Percentiles rank a stretch among this genome's conserved stretches.
phyloP scores from a whole-genome alignment of 2,329 filamentous ascomycete species.

The Chaetomium sp. region DNA sequence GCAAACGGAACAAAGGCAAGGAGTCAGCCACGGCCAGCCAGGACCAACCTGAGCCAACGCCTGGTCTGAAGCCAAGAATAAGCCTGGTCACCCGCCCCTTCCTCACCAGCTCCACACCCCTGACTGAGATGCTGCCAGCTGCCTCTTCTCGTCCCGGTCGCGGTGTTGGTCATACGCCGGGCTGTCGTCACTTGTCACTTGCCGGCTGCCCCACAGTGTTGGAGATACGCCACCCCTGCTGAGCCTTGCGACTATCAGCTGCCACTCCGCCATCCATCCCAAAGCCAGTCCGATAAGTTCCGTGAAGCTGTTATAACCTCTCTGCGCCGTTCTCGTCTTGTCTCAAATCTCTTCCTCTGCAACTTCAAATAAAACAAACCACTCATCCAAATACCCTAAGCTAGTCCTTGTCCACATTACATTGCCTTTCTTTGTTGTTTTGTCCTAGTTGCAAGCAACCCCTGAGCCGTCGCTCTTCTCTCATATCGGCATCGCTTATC shows the following conservation, averaged over 20 bases:
- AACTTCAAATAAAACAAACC: constrained; percentile 12
- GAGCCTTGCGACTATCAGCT: constrained; percentile 18
- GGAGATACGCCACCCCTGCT: constrained; percentile 20
- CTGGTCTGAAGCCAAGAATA: constrained; percentile 18
- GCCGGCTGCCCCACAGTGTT: constrained; percentile 1
- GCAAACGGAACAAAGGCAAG: constrained; percentile 11
- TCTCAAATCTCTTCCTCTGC: constrained; percentile 8
- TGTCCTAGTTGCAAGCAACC: constrained; percentile 4
- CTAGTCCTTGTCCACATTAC: background rate
- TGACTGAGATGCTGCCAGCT: constrained; percentile 8
- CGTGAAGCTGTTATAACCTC: constrained; percentile 22
- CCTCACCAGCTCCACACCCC: constrained; percentile 13
- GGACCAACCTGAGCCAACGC: background rate
- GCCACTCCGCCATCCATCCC: constrained; percentile 5
- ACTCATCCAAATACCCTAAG: background rate
- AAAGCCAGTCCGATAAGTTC: constrained; percentile 23
- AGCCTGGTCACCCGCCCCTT: constrained; percentile 21
- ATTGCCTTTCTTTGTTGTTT: constrained; percentile 8
- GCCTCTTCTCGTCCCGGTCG: background rate
- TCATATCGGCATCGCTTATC: constrained; percentile 24
- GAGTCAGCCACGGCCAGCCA: background rate
- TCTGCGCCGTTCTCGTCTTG: constrained; percentile 13
- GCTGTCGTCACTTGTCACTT: constrained; percentile 23
- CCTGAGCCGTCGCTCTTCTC: constrained; percentile 13
- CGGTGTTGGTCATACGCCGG: constrained; percentile 22